Conservation (phyloP, 805 yeast genomes). For the Candida saitoana region DNA sequence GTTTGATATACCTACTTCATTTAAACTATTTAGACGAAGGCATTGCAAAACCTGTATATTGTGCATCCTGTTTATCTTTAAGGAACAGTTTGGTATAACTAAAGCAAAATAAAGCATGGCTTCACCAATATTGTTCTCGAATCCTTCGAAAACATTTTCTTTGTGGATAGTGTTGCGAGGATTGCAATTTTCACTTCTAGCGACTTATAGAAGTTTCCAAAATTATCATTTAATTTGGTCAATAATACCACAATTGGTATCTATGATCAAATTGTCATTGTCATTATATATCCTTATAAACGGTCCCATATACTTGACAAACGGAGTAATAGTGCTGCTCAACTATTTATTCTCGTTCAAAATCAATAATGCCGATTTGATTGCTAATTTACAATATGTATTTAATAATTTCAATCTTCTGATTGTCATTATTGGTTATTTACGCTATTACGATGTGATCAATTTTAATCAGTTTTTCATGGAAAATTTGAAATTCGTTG, state of each 20-base stretch:
- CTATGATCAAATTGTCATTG: constrained; percentile 28
- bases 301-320: constrained; percentile 19
- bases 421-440: constrained; percentile 32
- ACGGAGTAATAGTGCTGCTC: constrained; percentile 9
- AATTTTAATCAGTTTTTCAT: constrained; percentile 37
- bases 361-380: constrained; percentile 10
- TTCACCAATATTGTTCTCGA: constrained; percentile 55
- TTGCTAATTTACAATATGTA: constrained; percentile 28
- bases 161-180: constrained; percentile 48
- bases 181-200: constrained; percentile 48
- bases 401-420: constrained; percentile 39
- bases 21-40: background rate
- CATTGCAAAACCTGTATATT: background rate
- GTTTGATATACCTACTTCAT: background rate
- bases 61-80: too few species aligned
- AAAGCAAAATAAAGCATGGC: constrained; percentile 51
- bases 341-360: constrained; percentile 4
- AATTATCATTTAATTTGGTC: constrained; percentile 37
- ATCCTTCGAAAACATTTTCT: constrained; percentile 55
- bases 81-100: too few species aligned
- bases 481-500: constrained; percentile 35
- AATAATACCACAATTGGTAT: constrained; percentile 21
- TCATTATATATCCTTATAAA: constrained; percentile 30
- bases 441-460: constrained; percentile 24
- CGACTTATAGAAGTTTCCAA: constrained; percentile 43